Evolutionary conservation across 2,329 filamentous ascomycete species (phyloP), one percentile per base, ranked within the genome.

Genomic region (Nemania diffusa): DNA sequence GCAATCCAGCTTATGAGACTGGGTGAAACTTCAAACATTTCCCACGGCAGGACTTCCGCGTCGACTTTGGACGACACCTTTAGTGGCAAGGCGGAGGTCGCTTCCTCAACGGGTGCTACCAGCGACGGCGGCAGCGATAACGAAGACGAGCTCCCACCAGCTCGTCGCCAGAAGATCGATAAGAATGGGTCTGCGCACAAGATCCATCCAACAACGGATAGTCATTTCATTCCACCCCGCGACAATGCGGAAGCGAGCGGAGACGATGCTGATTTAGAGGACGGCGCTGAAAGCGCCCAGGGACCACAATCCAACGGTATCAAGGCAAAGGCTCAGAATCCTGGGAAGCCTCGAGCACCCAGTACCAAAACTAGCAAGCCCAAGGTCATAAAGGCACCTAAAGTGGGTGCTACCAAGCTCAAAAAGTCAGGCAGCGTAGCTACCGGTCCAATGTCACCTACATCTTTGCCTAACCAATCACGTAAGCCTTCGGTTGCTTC

Each of bases 1-100:
- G 96, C 96, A 64, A 91, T 97, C 77, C 96, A 98, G 81, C 85
- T 99, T 75, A 98, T 99, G 90, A 92, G 95, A 73, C 87, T 99
- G 62, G 94, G 96, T 52, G 94, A 97, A 78, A 93, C 94, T 73
- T 96, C 94, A 64, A 97, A 97, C 78, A 91, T 97, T 76, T 97
- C 94, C 1, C 93, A 97, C 75, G 94, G 94, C 62, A 92, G 95
- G 72, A 97, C 93, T 2, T 97, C 95, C 8, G 93, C 94, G 6
- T 97, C 95, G 0, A 97, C 95, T 5, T 84, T 96, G 64, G 95
- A 98, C 75, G 95, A 98, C 79, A 94, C 93, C 1, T 92, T 97
- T 71, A 97, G 95, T 78, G 94, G 94, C 55, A 90, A 90, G 74
- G 94, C 94, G 46, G 95, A 97, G 77, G 89, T 87, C 55, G 89